Percentiles rank a stretch among this genome's conserved stretches.
Conservation (phyloP, 805 yeast species). For the Metschnikowia orientalis region DNA sequence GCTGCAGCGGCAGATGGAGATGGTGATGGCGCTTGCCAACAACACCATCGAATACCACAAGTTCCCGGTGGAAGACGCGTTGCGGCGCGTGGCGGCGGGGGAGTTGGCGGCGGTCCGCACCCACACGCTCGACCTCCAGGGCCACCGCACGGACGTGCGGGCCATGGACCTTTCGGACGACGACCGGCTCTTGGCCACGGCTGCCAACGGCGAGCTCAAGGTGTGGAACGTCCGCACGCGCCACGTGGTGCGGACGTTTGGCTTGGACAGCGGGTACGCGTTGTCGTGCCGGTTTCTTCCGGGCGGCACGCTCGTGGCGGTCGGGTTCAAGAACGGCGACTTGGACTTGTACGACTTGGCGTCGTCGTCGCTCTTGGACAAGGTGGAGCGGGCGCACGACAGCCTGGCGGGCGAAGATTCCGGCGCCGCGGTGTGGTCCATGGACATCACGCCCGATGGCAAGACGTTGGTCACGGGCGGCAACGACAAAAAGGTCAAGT, state of each 20-base stretch:
- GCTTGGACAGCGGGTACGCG: constrained; percentile 74
- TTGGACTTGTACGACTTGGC: constrained; percentile 84
- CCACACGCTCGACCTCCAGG: constrained; percentile 65
- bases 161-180: constrained; percentile 80
- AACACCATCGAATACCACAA: constrained; percentile 72
- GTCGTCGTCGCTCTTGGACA: constrained; percentile 66
- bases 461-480: constrained; percentile 84
- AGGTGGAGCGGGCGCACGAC: constrained; percentile 63
- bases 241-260: constrained; percentile 76
- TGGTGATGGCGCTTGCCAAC: constrained; percentile 62
- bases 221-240: constrained; percentile 78
- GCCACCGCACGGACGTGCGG: constrained; percentile 88
- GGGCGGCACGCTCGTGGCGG: constrained; percentile 81
- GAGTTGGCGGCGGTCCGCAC: constrained; percentile 44
- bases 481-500: constrained; percentile 84
- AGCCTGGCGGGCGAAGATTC: constrained; percentile 22
- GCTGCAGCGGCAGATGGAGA: constrained; percentile 47
- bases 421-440: constrained; percentile 75
- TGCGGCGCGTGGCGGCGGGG: constrained; percentile 35
- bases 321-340: constrained; percentile 86
- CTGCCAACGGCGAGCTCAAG: constrained; percentile 84
- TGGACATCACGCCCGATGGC: constrained; percentile 85
- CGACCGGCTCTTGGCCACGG: constrained; percentile 76
- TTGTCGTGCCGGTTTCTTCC: constrained; percentile 79
- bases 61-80: constrained; percentile 51